These are phyloP conservation scores for Secale cereale DNA, from an alignment of 176 grass and related monocot species.

Conservation along the genomic window DNA sequence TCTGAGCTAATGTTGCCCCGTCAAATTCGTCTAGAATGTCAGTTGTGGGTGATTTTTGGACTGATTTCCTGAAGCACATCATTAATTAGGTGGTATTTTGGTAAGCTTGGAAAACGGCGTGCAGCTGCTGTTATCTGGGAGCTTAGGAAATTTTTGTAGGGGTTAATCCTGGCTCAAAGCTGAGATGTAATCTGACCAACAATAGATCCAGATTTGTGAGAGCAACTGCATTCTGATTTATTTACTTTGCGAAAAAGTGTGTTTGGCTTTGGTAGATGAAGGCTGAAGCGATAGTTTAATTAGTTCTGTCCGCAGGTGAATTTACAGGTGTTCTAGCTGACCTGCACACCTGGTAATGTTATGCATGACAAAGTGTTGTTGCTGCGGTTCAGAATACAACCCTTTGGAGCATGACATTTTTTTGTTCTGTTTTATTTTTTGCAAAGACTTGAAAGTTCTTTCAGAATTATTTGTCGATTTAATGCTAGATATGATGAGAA, in stretches of 20 bases:
- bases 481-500: too few relatives aligned
- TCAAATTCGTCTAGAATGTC: too few relatives aligned
- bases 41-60: background rate
- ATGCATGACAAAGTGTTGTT: too few relatives aligned
- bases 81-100: background rate
- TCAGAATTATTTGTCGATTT: too few relatives aligned
- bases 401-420: background rate
- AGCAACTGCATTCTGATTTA: background rate
- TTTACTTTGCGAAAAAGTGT: background rate
- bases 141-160: too few relatives aligned
- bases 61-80: background rate
- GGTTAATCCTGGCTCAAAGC: background rate
- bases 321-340: too few relatives aligned
- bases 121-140: background rate
- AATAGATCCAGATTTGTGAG: background rate
- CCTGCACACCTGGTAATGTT: too few relatives aligned
- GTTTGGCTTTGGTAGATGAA: background rate
- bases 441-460: too few relatives aligned
- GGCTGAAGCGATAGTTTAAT: background rate
- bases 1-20: too few relatives aligned
- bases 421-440: too few relatives aligned
- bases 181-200: background rate
- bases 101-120: background rate
- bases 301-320: background rate
- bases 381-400: background rate